These are phyloP conservation scores for Xanthoconium stramineum DNA, from an alignment of 768 basidiomycete genomes.

Conservation along the genomic window DNA sequence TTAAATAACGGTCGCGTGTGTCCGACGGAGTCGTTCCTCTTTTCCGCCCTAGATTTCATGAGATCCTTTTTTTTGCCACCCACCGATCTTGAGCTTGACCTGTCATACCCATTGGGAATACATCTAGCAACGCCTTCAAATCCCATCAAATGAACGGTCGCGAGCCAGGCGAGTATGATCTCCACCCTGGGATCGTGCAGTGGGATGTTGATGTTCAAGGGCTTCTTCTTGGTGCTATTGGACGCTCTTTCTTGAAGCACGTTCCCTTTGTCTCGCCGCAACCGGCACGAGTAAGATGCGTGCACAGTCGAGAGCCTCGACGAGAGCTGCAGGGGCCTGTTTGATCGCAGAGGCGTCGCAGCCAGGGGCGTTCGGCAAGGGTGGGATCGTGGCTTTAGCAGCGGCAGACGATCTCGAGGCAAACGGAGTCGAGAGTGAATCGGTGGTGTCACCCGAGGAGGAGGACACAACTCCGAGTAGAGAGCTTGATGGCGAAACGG, in stretches of 20 bases:
- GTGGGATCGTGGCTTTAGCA: slow-evolving; percentile 8
- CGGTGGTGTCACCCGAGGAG: slow-evolving; percentile 22
- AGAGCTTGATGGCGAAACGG: slow-evolving; percentile 25
- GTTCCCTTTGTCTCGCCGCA: slow-evolving; percentile 56
- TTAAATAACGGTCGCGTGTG: background rate
- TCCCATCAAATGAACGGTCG: slow-evolving; percentile 73
- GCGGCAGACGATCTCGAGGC: slow-evolving; percentile 24
- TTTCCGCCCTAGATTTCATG: slow-evolving; percentile 12
- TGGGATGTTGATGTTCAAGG: slow-evolving; percentile 72
- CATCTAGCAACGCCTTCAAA: slow-evolving; percentile 44
- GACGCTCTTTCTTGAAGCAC: slow-evolving; percentile 52
- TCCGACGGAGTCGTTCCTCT: background rate
- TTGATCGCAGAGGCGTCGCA: slow-evolving; percentile 17
- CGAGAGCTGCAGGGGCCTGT: slow-evolving; percentile 38
- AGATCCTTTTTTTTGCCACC: slow-evolving; percentile 7
- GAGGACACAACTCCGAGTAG: slow-evolving; percentile 23
- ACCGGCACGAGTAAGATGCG: slow-evolving; percentile 76
- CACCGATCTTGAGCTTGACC: background rate
- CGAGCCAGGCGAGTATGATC: slow-evolving; percentile 82
- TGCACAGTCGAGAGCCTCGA: slow-evolving; percentile 59
- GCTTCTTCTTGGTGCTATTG: slow-evolving; percentile 45
- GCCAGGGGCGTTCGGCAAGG: slow-evolving; percentile 23
- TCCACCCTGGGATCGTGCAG: slow-evolving; percentile 86
- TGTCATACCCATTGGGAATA: background rate
- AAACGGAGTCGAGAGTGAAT: slow-evolving; percentile 10